Evolutionary conservation across 1,284 basidiomycete species (phyloP), one percentile per base, ranked within the genome.

Genomic region (Filobasidium uniguttulatum): DNA sequence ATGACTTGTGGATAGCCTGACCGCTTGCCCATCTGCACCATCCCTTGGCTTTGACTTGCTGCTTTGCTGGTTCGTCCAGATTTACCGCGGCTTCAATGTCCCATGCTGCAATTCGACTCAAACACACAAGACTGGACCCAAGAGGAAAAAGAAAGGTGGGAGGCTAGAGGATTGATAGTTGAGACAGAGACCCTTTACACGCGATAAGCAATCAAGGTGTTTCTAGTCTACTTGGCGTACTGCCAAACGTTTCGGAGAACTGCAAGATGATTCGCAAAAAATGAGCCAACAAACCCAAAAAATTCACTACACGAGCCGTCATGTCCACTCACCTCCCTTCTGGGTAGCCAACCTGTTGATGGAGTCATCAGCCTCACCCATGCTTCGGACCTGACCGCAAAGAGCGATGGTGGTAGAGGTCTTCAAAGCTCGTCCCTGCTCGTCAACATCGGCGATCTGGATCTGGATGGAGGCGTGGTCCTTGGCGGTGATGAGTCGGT

Each of bases 381-480:
- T 82, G 59, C 87, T 84, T 62, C 94, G 81, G 60, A 99, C 88
- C 67, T 83, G 82, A 53, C 93, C 94, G 68, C 82, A 89, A 58
- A 99, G 81, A 50, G 91, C 91, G 68, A 96, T 94, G 58, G 86
- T 85, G 59, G 87, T 90, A 57, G 70, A 62, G 57, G 88, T 89
- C 67, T 74, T 73, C 65, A 91, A 76, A 54, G 89, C 87, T 68
- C 82, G 82, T 68, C 94, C 93, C 59, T 85, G 82, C 60, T 83
- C 80, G 70, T 97, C 91, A 64, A 99, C 93, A 67, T 97, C 93
- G 58, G 78, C 85, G 62, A 99, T 77, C 72, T 81, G 83, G 71
- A 99, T 83, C 72, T 99, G 93, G 65, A 98, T 88, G 41, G 91
- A 96, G 41, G 93, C 90, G 72, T 97, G 89, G 75, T 99, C 93